Conservation (phyloP, 2,329 filamentous ascomycete genomes). For the Trichoderma cornu-damae region DNA sequence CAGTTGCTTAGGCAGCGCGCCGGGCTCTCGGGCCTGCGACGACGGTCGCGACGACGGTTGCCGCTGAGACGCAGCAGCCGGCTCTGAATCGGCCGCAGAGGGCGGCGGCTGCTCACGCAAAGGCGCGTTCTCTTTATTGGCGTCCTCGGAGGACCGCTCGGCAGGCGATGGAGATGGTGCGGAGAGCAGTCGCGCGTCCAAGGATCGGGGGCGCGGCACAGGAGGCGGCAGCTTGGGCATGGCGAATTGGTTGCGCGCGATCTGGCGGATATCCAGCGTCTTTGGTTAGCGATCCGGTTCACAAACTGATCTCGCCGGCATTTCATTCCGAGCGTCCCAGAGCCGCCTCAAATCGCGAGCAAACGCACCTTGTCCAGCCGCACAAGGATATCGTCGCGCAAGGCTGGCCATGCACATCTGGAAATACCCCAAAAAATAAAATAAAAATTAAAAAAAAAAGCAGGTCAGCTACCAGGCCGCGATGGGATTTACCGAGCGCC, state of each 20-base stretch:
- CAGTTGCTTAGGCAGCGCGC: conserved; percentile 59
- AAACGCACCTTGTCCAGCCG: conserved; percentile 57
- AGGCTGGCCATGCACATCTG: conserved; percentile 65
- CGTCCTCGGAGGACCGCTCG: conserved; percentile 47
- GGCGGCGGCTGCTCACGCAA: conserved; percentile 33
- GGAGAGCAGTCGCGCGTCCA: conserved; percentile 40
- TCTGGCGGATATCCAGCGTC: conserved; percentile 45
- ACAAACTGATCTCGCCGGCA: no score
- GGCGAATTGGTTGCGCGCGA: conserved; percentile 69
- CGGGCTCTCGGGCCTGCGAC: conserved; percentile 30
- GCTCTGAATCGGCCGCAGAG: neutral
- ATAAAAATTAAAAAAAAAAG: no score
- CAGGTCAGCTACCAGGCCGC: conserved; percentile 13
- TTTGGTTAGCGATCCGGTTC: neutral
- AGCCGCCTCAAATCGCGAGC: neutral
- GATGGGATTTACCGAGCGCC: neutral
- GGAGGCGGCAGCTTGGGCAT: conserved; percentile 55
- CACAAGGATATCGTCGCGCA: conserved; percentile 60
- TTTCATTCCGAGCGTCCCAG: neutral
- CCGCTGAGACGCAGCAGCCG: neutral
- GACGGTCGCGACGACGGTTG: neutral
- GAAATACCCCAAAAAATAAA: no score
- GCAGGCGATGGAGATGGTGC: conserved; percentile 44
- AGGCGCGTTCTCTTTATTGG: conserved; percentile 65
- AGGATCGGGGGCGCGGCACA: conserved; percentile 37